Conservation (phyloP, 495 filamentous ascomycete species). For the Aspergillus egyptiacus region DNA sequence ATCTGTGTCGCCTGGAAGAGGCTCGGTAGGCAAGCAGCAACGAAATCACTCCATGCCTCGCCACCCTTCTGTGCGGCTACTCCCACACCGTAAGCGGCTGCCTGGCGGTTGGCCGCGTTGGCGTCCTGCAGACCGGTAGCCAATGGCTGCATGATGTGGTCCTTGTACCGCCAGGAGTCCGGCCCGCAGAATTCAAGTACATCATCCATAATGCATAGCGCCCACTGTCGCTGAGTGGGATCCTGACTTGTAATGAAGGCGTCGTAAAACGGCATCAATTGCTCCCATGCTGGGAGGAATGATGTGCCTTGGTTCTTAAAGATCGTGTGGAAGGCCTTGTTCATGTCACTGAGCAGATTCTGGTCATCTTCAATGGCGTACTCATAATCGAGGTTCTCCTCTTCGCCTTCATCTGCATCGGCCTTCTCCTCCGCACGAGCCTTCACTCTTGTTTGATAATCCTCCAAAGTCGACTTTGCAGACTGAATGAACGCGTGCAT, state of each 20-base stretch:
- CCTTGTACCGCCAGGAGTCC: slow-evolving; percentile 74
- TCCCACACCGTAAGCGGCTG: slow-evolving; percentile 92
- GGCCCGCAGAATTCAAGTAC: slow-evolving; percentile 93
- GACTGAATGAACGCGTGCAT: slow-evolving; percentile 84
- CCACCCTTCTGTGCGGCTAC: slow-evolving; percentile 94
- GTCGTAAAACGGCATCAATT: slow-evolving; percentile 76
- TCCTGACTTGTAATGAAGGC: slow-evolving; percentile 77
- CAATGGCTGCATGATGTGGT: slow-evolving; percentile 79
- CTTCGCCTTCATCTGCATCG: slow-evolving; percentile 76
- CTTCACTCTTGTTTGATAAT: slow-evolving; percentile 82
- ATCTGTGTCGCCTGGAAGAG: slow-evolving; percentile 79
- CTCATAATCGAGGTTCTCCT: slow-evolving; percentile 58
- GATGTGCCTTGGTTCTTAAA: slow-evolving; percentile 87
- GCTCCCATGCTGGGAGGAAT: slow-evolving; percentile 85
- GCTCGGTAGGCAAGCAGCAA: slow-evolving; percentile 67
- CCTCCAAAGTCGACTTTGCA: slow-evolving; percentile 75
- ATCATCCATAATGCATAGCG: slow-evolving; percentile 96
- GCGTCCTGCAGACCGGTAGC: slow-evolving; percentile 75
- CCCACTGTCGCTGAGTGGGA: slow-evolving; percentile 95
- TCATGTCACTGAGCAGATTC: slow-evolving; percentile 96
- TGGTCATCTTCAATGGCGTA: slow-evolving; percentile 98
- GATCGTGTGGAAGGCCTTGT: slow-evolving; percentile 98
- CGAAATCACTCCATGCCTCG: slow-evolving; percentile 73
- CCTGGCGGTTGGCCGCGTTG: slow-evolving; percentile 89
- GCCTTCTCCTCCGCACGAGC: slow-evolving; percentile 71